Evolutionary conservation across 2,329 filamentous ascomycete species (phyloP), one percentile per base, ranked within the genome.

Genomic region (Trichoderma hamatum): DNA sequence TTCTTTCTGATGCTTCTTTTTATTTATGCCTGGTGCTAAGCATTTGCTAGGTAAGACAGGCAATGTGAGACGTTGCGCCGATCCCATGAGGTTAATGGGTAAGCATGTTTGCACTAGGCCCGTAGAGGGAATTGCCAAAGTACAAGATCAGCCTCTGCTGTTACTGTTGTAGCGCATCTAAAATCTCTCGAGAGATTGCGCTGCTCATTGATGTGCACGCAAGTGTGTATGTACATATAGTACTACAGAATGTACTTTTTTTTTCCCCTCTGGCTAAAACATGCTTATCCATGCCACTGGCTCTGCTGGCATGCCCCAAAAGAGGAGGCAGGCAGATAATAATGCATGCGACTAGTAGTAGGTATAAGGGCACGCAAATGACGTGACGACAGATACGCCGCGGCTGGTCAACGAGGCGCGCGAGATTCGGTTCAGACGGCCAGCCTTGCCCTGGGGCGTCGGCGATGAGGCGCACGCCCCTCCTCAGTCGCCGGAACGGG

Each of bases 81-180:
- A 67, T 67, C 64, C 64, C 54, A 32, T 55, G 54, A 67, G 64
- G 54, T 60, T 67, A 59, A 59, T 10, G 28, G 43, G 55, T 67
- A 67, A 67, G 64, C 64, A 67, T 67, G 64, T 59, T 67, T 67
- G 54, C 52, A 56, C 52, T 65, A 65, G 32, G 30, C 61, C 49
- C 32, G 24, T 28, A 13, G 32, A 30, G 61, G 49, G 19, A 65
- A 56, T 55, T 39, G 32, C 2, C 16, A 36, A n/a, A 10, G 60
- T 32, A 52, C 60, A 63, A 61, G 60, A 21, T 32, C 51, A 36
- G 60, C 26, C 11, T 28, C 24, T 60, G 14, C 14, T 14, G 11
- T 19, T 16, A 19, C 14, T 14, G 11, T 19, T 16, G 11, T 19
- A 13, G 43, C 32, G 10, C n/a, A 51, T 62, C 43, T 51, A 28